Percentiles rank a stretch among this genome's conserved stretches.
Conservation (phyloP, 2,329 filamentous ascomycete genomes). For the Phaeosphaeriaceae sp. region DNA sequence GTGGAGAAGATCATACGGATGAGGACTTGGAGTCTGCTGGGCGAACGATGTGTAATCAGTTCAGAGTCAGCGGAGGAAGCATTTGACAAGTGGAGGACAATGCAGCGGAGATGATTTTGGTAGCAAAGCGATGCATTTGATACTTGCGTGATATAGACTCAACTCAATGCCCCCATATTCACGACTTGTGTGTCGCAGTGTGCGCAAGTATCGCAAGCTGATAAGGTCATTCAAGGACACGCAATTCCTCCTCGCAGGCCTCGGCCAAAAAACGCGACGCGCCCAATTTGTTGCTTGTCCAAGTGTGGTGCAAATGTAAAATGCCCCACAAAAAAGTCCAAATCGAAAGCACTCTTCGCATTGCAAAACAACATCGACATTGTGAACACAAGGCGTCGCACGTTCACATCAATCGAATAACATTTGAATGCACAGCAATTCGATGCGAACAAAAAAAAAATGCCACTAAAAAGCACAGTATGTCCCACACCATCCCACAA, state of each 20-base stretch:
- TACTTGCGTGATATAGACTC: conserved; percentile 11
- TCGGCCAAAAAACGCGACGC: background rate
- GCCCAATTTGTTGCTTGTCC: no score
- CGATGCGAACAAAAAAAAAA: no score
- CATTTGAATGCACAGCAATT: no score
- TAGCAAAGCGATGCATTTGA: background rate
- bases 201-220: background rate
- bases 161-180: conserved; percentile 5
- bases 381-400: no score
- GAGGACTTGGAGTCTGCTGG: conserved; percentile 81
- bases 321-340: conserved; percentile 3
- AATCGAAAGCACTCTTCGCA: background rate
- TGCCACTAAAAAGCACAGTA: conserved; percentile 9
- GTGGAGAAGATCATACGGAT: conserved; percentile 81
- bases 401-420: no score
- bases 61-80: conserved; percentile 53
- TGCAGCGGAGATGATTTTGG: conserved; percentile 10
- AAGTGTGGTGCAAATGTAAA: background rate
- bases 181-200: background rate
- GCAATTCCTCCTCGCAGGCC: background rate
- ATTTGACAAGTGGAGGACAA: conserved; percentile 43
- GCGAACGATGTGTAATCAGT: conserved; percentile 72
- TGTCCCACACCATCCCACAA: conserved; percentile 54
- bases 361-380: background rate
- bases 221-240: background rate